Conservation (phyloP, 202 grass and related monocot genomes). For the Digitaria exilis region DNA sequence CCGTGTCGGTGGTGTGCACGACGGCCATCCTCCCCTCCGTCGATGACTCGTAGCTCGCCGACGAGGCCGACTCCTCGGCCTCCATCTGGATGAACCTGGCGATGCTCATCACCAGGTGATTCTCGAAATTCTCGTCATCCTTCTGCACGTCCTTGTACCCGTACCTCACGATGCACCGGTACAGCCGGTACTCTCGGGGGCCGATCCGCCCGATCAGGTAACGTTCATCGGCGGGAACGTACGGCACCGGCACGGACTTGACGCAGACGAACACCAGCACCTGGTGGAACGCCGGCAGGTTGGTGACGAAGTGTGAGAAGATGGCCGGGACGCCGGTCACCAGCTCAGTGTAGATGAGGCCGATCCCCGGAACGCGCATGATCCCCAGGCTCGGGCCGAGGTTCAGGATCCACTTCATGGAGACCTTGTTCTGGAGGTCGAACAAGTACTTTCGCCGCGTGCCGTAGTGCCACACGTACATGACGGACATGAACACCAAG, state of each 20-base stretch:
- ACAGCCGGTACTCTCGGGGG: slow-evolving; percentile 70
- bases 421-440: slow-evolving; percentile 89
- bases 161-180: slow-evolving; percentile 81
- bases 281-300: slow-evolving; percentile 84
- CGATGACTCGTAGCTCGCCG: slow-evolving; percentile 55
- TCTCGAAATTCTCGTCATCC: slow-evolving; percentile 85
- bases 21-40: slow-evolving; percentile 82
- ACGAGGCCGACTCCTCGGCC: slow-evolving; percentile 63
- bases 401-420: slow-evolving; percentile 79
- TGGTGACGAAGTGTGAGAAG: slow-evolving; percentile 88
- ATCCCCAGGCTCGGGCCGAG: slow-evolving; percentile 87
- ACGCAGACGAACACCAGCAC: slow-evolving; percentile 85
- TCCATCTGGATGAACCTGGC: slow-evolving; percentile 86
- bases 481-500: slow-evolving; percentile 64
- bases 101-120: slow-evolving; percentile 77
- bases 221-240: slow-evolving; percentile 64
- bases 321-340: slow-evolving; percentile 78
- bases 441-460: slow-evolving; percentile 62
- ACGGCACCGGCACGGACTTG: slow-evolving; percentile 71
- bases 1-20: slow-evolving; percentile 51
- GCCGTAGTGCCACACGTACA: slow-evolving; percentile 88
- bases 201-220: slow-evolving; percentile 82
- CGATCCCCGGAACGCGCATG: slow-evolving; percentile 77
- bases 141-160: slow-evolving; percentile 82
- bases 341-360: slow-evolving; percentile 83